These are phyloP conservation scores for Cucurbita argyrosperma DNA, from an alignment of 306 rosid species.

Conservation along the genomic window DNA sequence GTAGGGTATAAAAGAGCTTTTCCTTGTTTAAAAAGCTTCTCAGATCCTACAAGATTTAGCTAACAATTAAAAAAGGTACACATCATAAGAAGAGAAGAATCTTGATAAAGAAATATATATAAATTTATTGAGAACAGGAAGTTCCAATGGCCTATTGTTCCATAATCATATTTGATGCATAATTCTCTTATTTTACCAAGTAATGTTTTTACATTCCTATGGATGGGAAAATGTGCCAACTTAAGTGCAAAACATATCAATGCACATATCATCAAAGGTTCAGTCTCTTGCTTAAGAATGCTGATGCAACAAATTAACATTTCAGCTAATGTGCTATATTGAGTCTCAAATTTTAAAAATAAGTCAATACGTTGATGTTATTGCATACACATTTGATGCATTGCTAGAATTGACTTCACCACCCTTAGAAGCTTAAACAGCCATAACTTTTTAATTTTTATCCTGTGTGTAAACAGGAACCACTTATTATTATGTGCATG, in stretches of 20 bases:
- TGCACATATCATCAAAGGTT: neutral
- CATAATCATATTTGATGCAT: neutral
- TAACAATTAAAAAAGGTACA: neutral
- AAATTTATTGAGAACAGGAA: neutral
- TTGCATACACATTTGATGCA: neutral
- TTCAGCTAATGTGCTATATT: neutral
- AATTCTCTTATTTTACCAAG: neutral
- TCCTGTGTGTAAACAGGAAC: neutral
- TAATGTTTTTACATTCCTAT: neutral
- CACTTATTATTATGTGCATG: neutral
- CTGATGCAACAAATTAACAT: neutral
- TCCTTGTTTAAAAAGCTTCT: constrained; percentile 26
- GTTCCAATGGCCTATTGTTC: neutral
- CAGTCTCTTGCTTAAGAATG: neutral
- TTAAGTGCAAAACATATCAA: neutral
- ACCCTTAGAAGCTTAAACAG: neutral
- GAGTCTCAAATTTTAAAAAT: neutral
- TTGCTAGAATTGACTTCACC: neutral
- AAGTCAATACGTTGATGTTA: neutral
- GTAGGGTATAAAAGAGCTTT: constrained; percentile 23
- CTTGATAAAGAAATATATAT: neutral
- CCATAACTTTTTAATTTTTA: neutral
- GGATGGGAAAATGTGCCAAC: neutral
- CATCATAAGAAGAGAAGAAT: neutral
- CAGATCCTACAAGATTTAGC: constrained; percentile 25